A percentile compares a stretch with the other conserved stretches of the same genome.
Evolutionary conservation across 495 filamentous ascomycete species (phyloP).

Genomic region (Hyphodiscus hymeniophilus): DNA sequence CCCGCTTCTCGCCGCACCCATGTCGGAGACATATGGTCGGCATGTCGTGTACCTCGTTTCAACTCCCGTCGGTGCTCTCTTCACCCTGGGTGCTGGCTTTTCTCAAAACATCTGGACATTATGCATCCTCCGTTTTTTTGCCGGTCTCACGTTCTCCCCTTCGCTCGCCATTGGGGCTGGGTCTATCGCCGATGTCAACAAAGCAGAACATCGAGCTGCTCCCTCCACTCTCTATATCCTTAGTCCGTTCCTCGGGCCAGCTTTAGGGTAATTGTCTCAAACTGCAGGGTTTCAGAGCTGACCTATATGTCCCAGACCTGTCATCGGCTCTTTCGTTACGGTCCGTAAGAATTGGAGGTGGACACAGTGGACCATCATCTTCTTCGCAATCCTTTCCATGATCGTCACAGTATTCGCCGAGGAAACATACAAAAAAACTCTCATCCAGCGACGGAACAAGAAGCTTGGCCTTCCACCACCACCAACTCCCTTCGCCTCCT

Average conservation of each 20-base stretch:
- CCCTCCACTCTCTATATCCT: slow-evolving; percentile 43
- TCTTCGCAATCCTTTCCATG: slow-evolving; percentile 34
- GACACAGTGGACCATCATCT: slow-evolving; percentile 39
- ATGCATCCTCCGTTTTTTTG: slow-evolving; percentile 51
- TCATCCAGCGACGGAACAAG: slow-evolving; percentile 44
- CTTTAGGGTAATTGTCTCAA: slow-evolving; percentile 28
- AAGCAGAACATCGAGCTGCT: slow-evolving; percentile 33
- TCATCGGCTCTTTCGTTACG: slow-evolving; percentile 55
- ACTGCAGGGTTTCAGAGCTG: neutral
- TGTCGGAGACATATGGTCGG: slow-evolving; percentile 49
- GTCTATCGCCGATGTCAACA: slow-evolving; percentile 44
- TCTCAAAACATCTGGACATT: slow-evolving; percentile 47
- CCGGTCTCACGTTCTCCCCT: slow-evolving; percentile 49
- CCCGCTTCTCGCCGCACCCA: slow-evolving; percentile 49
- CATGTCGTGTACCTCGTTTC: slow-evolving; percentile 43
- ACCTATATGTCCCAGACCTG: slow-evolving; percentile 30
- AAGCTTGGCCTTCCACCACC: slow-evolving; percentile 31
- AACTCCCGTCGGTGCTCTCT: slow-evolving; percentile 47
- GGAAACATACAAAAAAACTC: slow-evolving; percentile 58
- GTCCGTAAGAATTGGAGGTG: slow-evolving; percentile 53
- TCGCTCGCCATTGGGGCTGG: slow-evolving; percentile 47
- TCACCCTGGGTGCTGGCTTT: slow-evolving; percentile 53
- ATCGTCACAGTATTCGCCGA: slow-evolving; percentile 33
- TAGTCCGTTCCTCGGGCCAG: slow-evolving; percentile 50
- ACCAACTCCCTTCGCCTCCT: slow-evolving; percentile 25